A percentile compares a stretch with the other conserved stretches of the same genome.
Conservation (phyloP, 805 yeast genomes). For the Ogataea saltuana region DNA sequence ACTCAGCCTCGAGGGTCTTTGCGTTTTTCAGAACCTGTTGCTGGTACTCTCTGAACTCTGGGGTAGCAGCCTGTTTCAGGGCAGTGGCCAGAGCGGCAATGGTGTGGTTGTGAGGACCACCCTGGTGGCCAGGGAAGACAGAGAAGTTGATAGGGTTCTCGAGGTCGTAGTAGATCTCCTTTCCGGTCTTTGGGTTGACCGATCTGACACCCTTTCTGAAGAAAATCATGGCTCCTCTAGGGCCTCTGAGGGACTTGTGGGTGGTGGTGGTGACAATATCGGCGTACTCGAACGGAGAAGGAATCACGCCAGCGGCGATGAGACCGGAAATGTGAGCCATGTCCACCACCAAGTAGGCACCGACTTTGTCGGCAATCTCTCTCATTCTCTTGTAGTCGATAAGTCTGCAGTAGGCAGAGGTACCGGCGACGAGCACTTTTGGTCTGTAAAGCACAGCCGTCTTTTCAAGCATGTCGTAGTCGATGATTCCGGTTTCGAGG, state of each 20-base stretch:
- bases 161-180: slow-evolving; percentile 85
- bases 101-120: slow-evolving; percentile 99
- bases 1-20: slow-evolving; percentile 72
- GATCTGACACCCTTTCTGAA: slow-evolving; percentile 95
- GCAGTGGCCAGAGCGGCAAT: slow-evolving; percentile 97
- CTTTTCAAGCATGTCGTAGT: slow-evolving; percentile 91
- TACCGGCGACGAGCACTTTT: slow-evolving; percentile 94
- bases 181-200: slow-evolving; percentile 84
- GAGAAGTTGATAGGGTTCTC: slow-evolving; percentile 96
- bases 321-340: slow-evolving; percentile 99
- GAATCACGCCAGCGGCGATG: slow-evolving; percentile 92
- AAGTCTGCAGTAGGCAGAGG: slow-evolving; percentile 95
- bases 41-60: slow-evolving; percentile 91
- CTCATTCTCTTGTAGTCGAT: slow-evolving; percentile 97
- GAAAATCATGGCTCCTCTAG: slow-evolving; percentile 99
- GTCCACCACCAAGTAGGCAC: slow-evolving; percentile 93
- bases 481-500: slow-evolving; percentile 89
- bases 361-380: slow-evolving; percentile 94
- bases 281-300: slow-evolving; percentile 94
- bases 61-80: slow-evolving; percentile 86
- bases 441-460: slow-evolving; percentile 93
- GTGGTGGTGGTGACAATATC: slow-evolving; percentile 98
- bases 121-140: slow-evolving; percentile 99
- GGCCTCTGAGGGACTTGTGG: slow-evolving; percentile 98
- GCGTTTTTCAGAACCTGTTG: slow-evolving; percentile 86